Evolutionary conservation across 805 yeast species (phyloP), one percentile per base, ranked within the genome.

Genomic region (Candida corydali): DNA sequence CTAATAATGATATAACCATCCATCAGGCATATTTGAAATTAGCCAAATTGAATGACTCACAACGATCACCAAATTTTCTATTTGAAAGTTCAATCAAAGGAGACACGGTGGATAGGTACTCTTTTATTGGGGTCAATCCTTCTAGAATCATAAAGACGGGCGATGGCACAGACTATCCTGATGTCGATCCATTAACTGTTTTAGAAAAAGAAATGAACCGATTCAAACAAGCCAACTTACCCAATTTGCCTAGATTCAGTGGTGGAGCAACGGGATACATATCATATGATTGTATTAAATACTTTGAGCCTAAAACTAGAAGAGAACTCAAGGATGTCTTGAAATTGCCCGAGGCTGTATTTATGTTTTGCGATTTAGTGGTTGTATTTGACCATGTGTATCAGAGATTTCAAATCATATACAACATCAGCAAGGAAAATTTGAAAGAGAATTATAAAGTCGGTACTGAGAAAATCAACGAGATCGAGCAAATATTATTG

Each of bases 261-360:
- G 98, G 99, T 40, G 99, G 99, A 45, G 98, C 98, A 5, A 75
- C 91, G 37, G 99, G 99, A 2, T 93, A 88, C 56, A 80, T 93
- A 29, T 86, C 97, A 1, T 93, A 93, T 53, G 99, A 93, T 60
- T 93, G 99, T 68, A 84, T 93, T 53, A 85, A 87, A 57, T 93
- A 93, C 61, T 93, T 93, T 49, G 99, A 93, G 64, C 99, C 99
- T 41, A 81, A 73, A 49, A 91, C 98, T 1, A 74, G 73, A 42
- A 76, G 86, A 45, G 72, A 72, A 3, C 69, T 89, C 48, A 78
- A 82, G 47, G 98, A 93, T 58, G 80, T 82, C 1, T 65, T 93
- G 49, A 61, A 84, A 43, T 73, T 93, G 8, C 99, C 99, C 0
- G 99, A 93, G 62, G 83, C 96, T 2, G 81, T 82, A 5, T 65